Evolutionary conservation across 2,329 filamentous ascomycete genomes (phyloP), one percentile per base, ranked within the genome.

Genomic region (Alternaria longipes): DNA sequence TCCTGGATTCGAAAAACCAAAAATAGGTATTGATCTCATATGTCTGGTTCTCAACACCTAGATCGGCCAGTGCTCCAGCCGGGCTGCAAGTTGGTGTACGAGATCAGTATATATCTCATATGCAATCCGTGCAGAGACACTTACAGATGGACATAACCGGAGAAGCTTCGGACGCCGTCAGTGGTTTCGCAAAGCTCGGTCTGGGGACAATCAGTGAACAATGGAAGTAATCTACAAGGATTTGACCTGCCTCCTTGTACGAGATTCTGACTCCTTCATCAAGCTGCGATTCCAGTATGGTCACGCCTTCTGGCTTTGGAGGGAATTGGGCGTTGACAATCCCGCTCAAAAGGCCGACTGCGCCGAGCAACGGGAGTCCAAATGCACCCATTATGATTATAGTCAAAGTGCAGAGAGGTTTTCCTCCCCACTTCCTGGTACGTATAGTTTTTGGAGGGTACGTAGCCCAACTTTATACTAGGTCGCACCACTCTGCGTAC

Each of bases 1-100:
- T 84, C 16, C 86, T 80, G 1, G 86, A 82, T 63, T 88, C 86
- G 66, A 90, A 89, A 70, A 88, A 89, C 85, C 86, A 87, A 73
- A 89, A 90, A 73, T 88, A 89, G 24, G 84, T 87, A 66, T 86
- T 86, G 59, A 86, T 85, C 40, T 64, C 59, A n/a, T 67, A 67
- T 0, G 56, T 77, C 63, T 85, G 83, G 26, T 75, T 68, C 28
- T 72, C 66, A 16, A 76, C 71, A 8, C 73, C 73, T 1, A 75
- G 62, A 36, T 79, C 78, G 18, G 74, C 71, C n/a, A 79, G 65
- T 5, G 81, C 77, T 28, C 79, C 80, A 3, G 82, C 81, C 2
- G 85, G 85, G 4, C 89, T 80, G 24, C 24, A 26, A 7, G 24
- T 26, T 26, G 24, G 24, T 26, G 24, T 26, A 26, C 24, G 24